Base-by-base conservation (phyloP, 768 basidiomycete species). In the Harrya chromipes region DNA sequence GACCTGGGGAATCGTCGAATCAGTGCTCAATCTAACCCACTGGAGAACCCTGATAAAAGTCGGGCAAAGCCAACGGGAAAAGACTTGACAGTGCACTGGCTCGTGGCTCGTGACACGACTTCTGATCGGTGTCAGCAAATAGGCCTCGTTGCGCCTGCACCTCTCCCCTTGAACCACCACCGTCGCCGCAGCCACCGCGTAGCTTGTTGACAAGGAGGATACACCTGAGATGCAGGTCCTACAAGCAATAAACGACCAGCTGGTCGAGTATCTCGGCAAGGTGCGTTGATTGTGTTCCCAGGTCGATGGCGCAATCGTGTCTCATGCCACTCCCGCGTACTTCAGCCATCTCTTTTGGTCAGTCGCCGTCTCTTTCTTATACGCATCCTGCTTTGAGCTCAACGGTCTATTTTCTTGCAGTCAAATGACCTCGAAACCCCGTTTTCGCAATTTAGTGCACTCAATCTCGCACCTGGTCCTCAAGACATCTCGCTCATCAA, bases 241-340 rank as follows among this genome's bases (percentile, higher is more conserved):
- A 13, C 53, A 48, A 4, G 19, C 27, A 14, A 53, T 62, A 40
- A 43, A 61, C 21, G 31, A 23, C 34, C 56, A 56, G 6, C 38
- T 66, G 41, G 56, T 68, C 16, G 55, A 50, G 6, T 53, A 34
- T 54, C 50, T 63, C 40, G 42, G 43, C 31, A 47, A 62, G 62
- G 65, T 66, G 35, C 45, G 54, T 21, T 19, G 8, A 6, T 53
- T 38, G 6, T 27, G 40, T 45, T 49, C 26, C 37, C 40, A 39
- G 41, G 40, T 24, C 53, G 56, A 67, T 67, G 51, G 67, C 67
- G 67, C 65, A 58, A 67, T 67, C 60, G 42, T 67, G 55, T 64
- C 67, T 67, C 65, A 69, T 62, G 47, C 48, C n/a, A 27, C 6
- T 10, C 26, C 29, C 29, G 29, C n/a, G 29, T 13, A 17, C 31